These are phyloP conservation scores for Panicum virgatum DNA, from an alignment of 202 grass and related monocot species.

Conservation along the genomic window DNA sequence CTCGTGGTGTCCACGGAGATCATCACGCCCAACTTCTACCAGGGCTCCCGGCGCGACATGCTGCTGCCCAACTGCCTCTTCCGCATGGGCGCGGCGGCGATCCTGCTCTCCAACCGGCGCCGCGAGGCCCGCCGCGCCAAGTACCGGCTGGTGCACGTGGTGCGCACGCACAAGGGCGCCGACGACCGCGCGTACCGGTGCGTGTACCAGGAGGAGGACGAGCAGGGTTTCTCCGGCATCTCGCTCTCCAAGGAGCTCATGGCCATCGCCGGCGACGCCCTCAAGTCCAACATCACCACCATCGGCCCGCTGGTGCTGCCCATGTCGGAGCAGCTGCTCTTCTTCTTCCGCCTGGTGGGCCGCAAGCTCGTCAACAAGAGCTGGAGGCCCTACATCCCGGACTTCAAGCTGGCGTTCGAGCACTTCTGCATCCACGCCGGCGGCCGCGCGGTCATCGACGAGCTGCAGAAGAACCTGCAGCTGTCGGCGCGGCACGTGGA, in stretches of 20 bases:
- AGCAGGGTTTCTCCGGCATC: slow-evolving; percentile 78
- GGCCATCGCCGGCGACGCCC: slow-evolving; percentile 92
- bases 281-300: slow-evolving; percentile 98
- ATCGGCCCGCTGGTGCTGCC: slow-evolving; percentile 93
- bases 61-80: slow-evolving; percentile 88
- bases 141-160: slow-evolving; percentile 82
- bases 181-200: slow-evolving; percentile 91
- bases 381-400: slow-evolving; percentile 90
- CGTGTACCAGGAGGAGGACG: slow-evolving; percentile 94
- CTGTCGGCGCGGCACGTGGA: slow-evolving; percentile 84
- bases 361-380: slow-evolving; percentile 72
- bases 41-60: slow-evolving; percentile 64
- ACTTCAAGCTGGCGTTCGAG: slow-evolving; percentile 95
- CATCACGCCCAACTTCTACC: slow-evolving; percentile 93
- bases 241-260: slow-evolving; percentile 95
- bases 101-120: slow-evolving; percentile 74
- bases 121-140: slow-evolving; percentile 66
- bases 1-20: slow-evolving; percentile 86
- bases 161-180: slow-evolving; percentile 85
- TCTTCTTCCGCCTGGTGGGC: slow-evolving; percentile 80
- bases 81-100: slow-evolving; percentile 84
- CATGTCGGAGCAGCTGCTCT: slow-evolving; percentile 96
- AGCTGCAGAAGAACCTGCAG: slow-evolving; percentile 92
- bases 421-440: slow-evolving; percentile 99
- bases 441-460: slow-evolving; percentile 87